A percentile compares a stretch with the other conserved stretches of the same genome.
Conservation (phyloP, 768 basidiomycete genomes). For the Clitopilus passeckerianus region DNA sequence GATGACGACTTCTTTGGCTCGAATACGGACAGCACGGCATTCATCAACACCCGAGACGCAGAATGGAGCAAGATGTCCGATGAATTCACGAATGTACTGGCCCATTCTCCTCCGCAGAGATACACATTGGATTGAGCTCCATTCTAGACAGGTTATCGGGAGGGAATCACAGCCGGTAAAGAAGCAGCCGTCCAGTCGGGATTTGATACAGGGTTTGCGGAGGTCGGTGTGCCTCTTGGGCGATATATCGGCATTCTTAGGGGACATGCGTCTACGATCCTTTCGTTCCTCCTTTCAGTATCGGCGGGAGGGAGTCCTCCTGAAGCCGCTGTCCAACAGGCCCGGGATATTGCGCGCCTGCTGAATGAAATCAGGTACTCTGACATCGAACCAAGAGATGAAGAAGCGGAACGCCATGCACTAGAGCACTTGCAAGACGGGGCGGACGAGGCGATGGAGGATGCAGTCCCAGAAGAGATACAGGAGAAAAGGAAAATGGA, state of each 20-base stretch:
- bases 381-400: conserved; percentile 71
- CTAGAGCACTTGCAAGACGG: conserved; percentile 53
- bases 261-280: conserved; percentile 61
- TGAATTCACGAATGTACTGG: conserved; percentile 65
- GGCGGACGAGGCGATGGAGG: conserved; percentile 24
- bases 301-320: background rate
- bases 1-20: background rate
- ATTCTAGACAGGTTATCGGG: conserved; percentile 85
- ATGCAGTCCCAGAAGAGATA: conserved; percentile 29
- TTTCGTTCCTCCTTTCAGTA: conserved; percentile 47
- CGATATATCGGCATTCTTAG: conserved; percentile 74
- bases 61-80: conserved; percentile 69
- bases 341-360: conserved; percentile 47
- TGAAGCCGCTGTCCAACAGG: conserved; percentile 31
- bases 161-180: conserved; percentile 92
- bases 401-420: conserved; percentile 77
- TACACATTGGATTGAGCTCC: background rate
- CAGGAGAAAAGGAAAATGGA: conserved; percentile 47
- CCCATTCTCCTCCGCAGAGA: background rate
- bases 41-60: conserved; percentile 25
- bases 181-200: conserved; percentile 83
- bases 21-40: background rate
- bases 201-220: conserved; percentile 82
- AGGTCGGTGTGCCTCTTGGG: conserved; percentile 68
- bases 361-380: conserved; percentile 60